Base-by-base conservation (phyloP, 1,284 basidiomycete genomes). In the Stereum hirsutum region DNA sequence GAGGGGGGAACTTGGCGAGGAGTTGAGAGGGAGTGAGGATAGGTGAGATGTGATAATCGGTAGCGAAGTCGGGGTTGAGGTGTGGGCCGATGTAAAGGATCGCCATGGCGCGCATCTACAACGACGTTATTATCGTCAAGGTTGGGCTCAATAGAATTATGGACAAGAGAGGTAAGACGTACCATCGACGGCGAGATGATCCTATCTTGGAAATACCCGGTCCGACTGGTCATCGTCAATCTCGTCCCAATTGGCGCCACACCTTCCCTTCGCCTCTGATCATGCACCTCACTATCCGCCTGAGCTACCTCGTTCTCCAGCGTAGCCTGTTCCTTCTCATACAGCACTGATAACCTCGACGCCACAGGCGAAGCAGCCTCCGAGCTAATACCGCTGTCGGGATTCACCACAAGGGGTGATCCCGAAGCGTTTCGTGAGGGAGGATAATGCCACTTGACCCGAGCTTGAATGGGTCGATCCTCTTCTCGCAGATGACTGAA, bases 71-170 rank as follows among this genome's bases (percentile, higher is more conserved):
- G 12, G 95, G 94, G 57, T 91, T 87, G 43, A 81, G 81, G 53
- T 88, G 78, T 0, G 94, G 93, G 1, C 95, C 95, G 49, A 98
- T 86, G 64, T 98, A 98, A 45, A 97, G 70, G 54, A 98, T 94
- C 1, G 94, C 93, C 94, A 98, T 98, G 1, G 94, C 92, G 33
- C 95, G 87, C 88, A 97, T 95, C 92, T 95, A 23, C 35, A 44
- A 15, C 27, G 12, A 36, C 14, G 14, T 11, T n/a, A 20, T 5
- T 20, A 19, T 36, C 11, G 19, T 5, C 19, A 11, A 36, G 11
- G 34, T n/a, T 30, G 10, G n/a, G 28, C 28, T 30, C 10, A 30
- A 30, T 30, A 8, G n/a, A 8, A 30, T 30, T 30, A 30, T n/a
- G 10, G 26, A 6, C 1, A 24, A 14, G 17, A 20, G 38, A 17